These are phyloP conservation scores for Magnusiomyces paraingens DNA, from an alignment of 1,139 yeast species.

Conservation along the genomic window DNA sequence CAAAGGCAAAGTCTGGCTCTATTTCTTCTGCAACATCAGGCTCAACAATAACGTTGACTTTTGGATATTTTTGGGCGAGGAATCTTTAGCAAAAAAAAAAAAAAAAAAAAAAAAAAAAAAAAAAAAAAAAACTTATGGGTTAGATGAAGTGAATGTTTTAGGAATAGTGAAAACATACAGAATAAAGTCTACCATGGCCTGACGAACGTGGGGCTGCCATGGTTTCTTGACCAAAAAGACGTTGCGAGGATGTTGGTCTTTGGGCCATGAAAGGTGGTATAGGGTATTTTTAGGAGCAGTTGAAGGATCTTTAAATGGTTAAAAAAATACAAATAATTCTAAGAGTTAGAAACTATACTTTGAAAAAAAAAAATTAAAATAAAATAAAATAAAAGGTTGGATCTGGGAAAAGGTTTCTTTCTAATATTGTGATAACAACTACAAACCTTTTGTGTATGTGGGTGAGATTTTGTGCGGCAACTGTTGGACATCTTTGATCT, in stretches of 20 bases:
- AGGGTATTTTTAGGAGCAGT: not conserved
- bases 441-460: not conserved
- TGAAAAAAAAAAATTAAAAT: too few species aligned
- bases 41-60: constrained; percentile 69
- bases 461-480: not conserved
- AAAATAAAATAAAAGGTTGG: too few species aligned
- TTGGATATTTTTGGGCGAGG: constrained; percentile 48
- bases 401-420: too few species aligned
- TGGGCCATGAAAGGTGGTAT: constrained; percentile 19
- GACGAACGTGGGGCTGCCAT: constrained; percentile 57
- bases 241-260: constrained; percentile 47
- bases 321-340: not conserved
- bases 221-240: constrained; percentile 81
- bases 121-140: not conserved
- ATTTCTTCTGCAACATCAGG: constrained; percentile 72
- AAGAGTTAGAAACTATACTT: too few species aligned
- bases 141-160: not conserved
- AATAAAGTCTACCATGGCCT: constrained; percentile 62
- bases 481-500: not conserved
- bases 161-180: constrained; percentile 27
- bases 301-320: not conserved
- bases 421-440: too few species aligned
- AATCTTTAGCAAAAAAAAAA: constrained; percentile 11
- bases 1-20: constrained; percentile 34
- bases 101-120: too few species aligned